Base-by-base conservation (phyloP, 1,139 yeast species). In the Debaryomyces psychrophilus region DNA sequence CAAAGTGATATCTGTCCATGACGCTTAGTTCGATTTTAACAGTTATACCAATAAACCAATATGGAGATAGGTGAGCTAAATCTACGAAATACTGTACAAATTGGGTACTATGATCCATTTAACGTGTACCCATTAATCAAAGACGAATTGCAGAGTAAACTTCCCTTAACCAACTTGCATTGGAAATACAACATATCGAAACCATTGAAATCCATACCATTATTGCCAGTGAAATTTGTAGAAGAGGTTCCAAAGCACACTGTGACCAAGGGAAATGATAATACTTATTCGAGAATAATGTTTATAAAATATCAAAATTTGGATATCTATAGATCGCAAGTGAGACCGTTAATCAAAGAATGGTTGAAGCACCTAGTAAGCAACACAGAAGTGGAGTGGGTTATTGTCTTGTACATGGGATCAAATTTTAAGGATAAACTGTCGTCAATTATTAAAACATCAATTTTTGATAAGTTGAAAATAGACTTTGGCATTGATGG, bases 41-140 rank as follows among this genome's bases (percentile, higher is more conserved):
- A 31, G 4, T 4, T 12, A 37, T 35, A 23, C 28, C 17, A 17
- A 37, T 28, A 26, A 27, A 14, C 6, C 17, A 39, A 15, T 14
- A 52, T 55, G 56, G 50, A 49, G 11, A 34, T 44, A 23, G 46
- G 46, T 14, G 51, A 47, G 38, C 43, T 45, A 28, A 46, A 39
- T 28, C 41, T 41, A 20, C 59, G 53, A 34, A 62, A 60, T 44
- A 69, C 74, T 20, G 67, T 83, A 4, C 60, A 63, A 39, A 68
- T 86, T 22, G 90, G 95, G 8, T 90, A 83, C 64, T 90, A 87
- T 64, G 98, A 93, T 61, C 98, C 98, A 0, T 87, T 88, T 60
- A 80, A 81, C 36, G 79, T 86, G 1, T 87, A 77, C 57, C 77
- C 81, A 1, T 66, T 69, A 40, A 65, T 90, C n/a, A 64, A 76